These are phyloP conservation scores for Phialocephala subalpina DNA, from an alignment of 2,329 filamentous ascomycete genomes.

Conservation along the genomic window DNA sequence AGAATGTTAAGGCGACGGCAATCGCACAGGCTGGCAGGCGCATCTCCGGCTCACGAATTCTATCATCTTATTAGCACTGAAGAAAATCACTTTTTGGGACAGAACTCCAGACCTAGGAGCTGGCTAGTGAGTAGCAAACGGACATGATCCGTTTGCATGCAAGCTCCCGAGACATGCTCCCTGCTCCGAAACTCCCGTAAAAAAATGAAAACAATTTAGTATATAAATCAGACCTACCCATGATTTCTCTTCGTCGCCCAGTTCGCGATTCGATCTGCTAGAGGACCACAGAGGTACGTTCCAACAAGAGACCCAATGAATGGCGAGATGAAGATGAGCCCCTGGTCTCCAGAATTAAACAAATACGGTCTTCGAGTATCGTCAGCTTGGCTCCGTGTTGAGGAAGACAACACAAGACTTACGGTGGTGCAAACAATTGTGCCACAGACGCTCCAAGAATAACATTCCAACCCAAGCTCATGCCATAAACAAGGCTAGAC, in stretches of 20 bases:
- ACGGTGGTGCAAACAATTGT: slow-evolving; percentile 51
- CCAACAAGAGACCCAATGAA: slow-evolving; percentile 30
- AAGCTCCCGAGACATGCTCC: too few relatives aligned
- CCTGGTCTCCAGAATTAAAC: slow-evolving; percentile 49
- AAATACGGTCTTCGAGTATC: slow-evolving; percentile 49
- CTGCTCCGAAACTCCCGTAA: too few relatives aligned
- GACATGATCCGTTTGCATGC: too few relatives aligned
- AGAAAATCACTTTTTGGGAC: too few relatives aligned
- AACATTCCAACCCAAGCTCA: slow-evolving; percentile 46
- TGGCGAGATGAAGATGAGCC: slow-evolving; percentile 30
- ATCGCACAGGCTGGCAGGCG: slow-evolving; percentile 52
- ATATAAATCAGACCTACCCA: slow-evolving; percentile 41
- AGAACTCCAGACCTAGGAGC: too few relatives aligned
- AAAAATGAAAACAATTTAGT: too few relatives aligned
- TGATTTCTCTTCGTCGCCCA: slow-evolving; percentile 59
- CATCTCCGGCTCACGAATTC: slow-evolving; percentile 64
- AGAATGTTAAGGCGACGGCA: slow-evolving; percentile 40
- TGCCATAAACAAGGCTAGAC: slow-evolving; percentile 46
- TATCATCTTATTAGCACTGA: too few relatives aligned
- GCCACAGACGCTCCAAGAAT: slow-evolving; percentile 55
- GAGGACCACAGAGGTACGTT: slow-evolving; percentile 29
- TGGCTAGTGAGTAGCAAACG: too few relatives aligned
- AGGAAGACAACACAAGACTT: not conserved
- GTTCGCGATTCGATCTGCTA: slow-evolving; percentile 29
- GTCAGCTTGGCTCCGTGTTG: not conserved